Percentiles rank a stretch among this genome's conserved stretches.
Evolutionary conservation across 345 rosid genomes (phyloP).

Genomic region (Linum lewisii): DNA sequence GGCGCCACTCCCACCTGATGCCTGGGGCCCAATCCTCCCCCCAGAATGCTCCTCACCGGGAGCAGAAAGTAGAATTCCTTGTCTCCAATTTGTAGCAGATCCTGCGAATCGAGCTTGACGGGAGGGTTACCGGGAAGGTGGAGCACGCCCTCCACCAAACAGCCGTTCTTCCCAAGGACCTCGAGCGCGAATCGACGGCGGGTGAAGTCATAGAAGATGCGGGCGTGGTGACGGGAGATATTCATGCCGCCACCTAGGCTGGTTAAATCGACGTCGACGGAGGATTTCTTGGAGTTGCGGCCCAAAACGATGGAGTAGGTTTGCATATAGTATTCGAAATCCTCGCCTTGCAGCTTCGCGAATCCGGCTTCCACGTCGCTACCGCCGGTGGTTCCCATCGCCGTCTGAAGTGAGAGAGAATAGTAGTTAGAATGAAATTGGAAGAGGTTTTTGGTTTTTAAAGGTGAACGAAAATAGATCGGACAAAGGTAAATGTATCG

Average conservation of each 20-base stretch:
- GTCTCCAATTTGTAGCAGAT: slow-evolving; percentile 88
- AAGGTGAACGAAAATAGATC: too few relatives aligned
- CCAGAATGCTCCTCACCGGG: slow-evolving; percentile 79
- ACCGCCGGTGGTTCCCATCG: slow-evolving; percentile 45
- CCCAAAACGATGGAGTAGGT: slow-evolving; percentile 91
- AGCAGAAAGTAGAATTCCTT: slow-evolving; percentile 86
- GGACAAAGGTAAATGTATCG: too few relatives aligned
- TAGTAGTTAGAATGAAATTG: too few relatives aligned
- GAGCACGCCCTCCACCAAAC: slow-evolving; percentile 92
- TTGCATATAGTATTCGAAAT: slow-evolving; percentile 97
- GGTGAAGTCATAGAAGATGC: slow-evolving; percentile 92
- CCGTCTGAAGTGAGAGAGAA: too few relatives aligned
- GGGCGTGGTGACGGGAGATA: slow-evolving; percentile 89
- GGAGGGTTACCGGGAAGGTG: slow-evolving; percentile 94
- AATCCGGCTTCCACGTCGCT: slow-evolving; percentile 95
- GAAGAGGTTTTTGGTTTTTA: too few relatives aligned
- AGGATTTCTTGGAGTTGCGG: slow-evolving; percentile 91
- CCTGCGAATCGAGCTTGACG: slow-evolving; percentile 90
- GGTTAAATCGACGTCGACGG: slow-evolving; percentile 87
- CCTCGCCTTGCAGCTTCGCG: slow-evolving; percentile 95
- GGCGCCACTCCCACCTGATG: slow-evolving; percentile 40
- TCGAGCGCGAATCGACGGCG: slow-evolving; percentile 95
- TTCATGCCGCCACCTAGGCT: slow-evolving; percentile 98
- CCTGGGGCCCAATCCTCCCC: slow-evolving; percentile 65
- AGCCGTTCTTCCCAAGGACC: slow-evolving; percentile 96